Base-by-base conservation (phyloP, 2,329 filamentous ascomycete genomes). In the Stemphylium lycopersici region DNA sequence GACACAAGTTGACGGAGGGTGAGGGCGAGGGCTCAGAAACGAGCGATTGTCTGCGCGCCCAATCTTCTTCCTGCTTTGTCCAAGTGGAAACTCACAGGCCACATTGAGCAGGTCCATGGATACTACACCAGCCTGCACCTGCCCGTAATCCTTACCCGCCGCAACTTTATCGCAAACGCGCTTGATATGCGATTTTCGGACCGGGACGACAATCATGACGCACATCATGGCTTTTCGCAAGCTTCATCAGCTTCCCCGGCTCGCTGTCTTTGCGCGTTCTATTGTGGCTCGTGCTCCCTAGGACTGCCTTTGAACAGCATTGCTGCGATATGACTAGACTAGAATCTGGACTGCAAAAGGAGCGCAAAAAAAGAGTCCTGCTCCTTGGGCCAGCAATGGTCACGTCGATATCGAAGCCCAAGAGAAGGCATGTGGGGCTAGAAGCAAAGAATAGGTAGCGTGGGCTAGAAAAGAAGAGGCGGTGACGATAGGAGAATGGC, bases 401-500 rank as follows among this genome's bases (percentile, higher is more conserved):
- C 26, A 29, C 8, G 5, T 29, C 26, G 26, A 29, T 11, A 29
- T 29, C 5, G 12, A 29, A 33, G 24, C 16, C 16, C 26, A 22
- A 43, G 26, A 13, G 26, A 18, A 33, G 6, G 6, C 26, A 32
- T 6, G 20, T 45, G 33, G n/a, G 36, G 13, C 6, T 31, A n/a
- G 12, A 33, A 26, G 45, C 31, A 8, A 16, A 38, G 29, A 41
- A 36, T 48, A 13, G 31, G 10, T 29, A 29, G 26, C 11, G 26
- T 11, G 26, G 26, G 26, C 26, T 29, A 29, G 26, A 29, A 11
- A 39, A n/a, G 6, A 13, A 48, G 24, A 46, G 20, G 43, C 43
- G 49, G 49, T 42, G 18, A 42, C 51, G 51, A 48, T 13, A 39
- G 31, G 38, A 42, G n/a, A 38, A 37, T 26, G 46, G 22, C 22